Percentiles rank a stretch among this genome's conserved stretches.
Conservation (phyloP, 2,329 filamentous ascomycete species). For the Ascochyta clinopodiicola region DNA sequence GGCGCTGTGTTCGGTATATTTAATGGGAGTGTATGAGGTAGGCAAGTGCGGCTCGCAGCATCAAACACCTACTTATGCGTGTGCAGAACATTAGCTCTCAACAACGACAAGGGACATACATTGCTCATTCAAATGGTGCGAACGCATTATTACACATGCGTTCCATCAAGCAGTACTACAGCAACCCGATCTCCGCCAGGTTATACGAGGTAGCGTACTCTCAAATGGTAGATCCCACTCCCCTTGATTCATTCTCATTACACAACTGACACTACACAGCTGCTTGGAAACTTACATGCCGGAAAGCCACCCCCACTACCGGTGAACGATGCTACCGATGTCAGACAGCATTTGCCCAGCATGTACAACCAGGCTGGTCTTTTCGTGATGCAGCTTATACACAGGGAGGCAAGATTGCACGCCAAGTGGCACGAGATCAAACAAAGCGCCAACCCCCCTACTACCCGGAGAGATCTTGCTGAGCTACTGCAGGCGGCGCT, state of each 20-base stretch:
- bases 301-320: conserved; percentile 33
- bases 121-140: conserved; percentile 38
- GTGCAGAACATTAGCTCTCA: conserved; percentile 33
- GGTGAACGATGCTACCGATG: conserved; percentile 23
- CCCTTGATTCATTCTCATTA: not conserved
- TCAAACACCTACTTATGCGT: not conserved
- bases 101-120: conserved; percentile 27
- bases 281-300: conserved; percentile 36
- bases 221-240: conserved; percentile 31
- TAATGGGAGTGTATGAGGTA: conserved; percentile 43
- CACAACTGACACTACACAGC: conserved; percentile 29
- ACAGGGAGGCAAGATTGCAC: conserved; percentile 33
- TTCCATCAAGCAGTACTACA: conserved; percentile 32
- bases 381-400: conserved; percentile 34
- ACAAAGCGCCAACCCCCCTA: conserved; percentile 21
- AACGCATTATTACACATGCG: conserved; percentile 38
- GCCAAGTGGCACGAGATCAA: conserved; percentile 39
- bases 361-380: conserved; percentile 31
- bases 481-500: conserved; percentile 31
- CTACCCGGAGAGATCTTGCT: conserved; percentile 26
- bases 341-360: conserved; percentile 20
- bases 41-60: not conserved
- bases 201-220: conserved; percentile 38
- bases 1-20: conserved; percentile 34
- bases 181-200: conserved; percentile 31